Base-by-base conservation (phyloP, 306 rosid species). In the Carpinus fangiana region DNA sequence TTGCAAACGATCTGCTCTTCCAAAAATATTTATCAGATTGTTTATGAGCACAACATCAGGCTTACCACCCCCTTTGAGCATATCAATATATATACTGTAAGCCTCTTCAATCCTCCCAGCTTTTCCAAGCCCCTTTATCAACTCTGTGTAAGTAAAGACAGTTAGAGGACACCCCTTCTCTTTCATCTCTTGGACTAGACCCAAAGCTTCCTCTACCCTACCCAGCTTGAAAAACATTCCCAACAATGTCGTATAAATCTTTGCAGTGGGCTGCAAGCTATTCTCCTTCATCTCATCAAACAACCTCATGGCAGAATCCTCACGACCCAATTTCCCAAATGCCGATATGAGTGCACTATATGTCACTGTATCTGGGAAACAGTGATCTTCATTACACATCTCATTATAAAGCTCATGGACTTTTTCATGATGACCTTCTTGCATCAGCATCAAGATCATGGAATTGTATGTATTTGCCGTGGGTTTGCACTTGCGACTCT, bases 231-330 rank as follows among this genome's bases (percentile, higher is more conserved):
- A 89, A 84, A 89, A 82, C 57, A 87, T 86, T 77, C 82, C 95
- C 87, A 92, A 70, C 26, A 94, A 56, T 41, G 84, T 90, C 18
- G 95, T 92, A 82, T 92, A 92, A 64, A 92, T 94, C 88, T 89
- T 94, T 5, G 85, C 88, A 6, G 89, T 89, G 7, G 97, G 97
- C 72, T 90, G 90, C 51, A 94, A 81, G 48, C 97, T 93, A 82
- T 88, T 94, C 76, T 86, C 97, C 90, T 92, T 90, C 97, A 92
- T 94, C 82, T 94, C 97, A 21, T 92, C 89, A 79, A 89, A 92
- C 78, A 94, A 85, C 43, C 92, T 88, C 67, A 92, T 75, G 41
- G 98, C 90, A 7, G 88, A 89, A 50, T 90, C 95, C 71, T 84
- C 79, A 4, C 86, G 96, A 82, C 89, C 92, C 43, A 94, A 82